A percentile compares a stretch with the other conserved stretches of the same genome.
These are phyloP conservation scores for Hamigera avellanea DNA, from an alignment of 495 filamentous ascomycete genomes.

Conservation along the genomic window DNA sequence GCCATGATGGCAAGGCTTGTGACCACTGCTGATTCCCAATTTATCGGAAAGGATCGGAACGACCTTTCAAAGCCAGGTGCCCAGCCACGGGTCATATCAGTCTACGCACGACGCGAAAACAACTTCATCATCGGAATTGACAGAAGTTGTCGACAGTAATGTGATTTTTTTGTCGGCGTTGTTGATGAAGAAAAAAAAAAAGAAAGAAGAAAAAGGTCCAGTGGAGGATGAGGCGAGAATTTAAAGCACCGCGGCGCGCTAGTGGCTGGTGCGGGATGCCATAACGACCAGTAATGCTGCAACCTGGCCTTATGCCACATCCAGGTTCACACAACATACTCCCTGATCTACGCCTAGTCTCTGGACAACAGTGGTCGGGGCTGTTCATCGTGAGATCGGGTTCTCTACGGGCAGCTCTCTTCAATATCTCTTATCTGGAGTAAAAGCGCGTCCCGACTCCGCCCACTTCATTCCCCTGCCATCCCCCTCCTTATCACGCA, in stretches of 20 bases:
- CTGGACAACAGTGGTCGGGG: constrained; percentile 13
- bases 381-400: constrained; percentile 16
- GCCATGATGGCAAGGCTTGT: too few species aligned
- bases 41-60: constrained; percentile 52
- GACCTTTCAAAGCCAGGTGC: constrained; percentile 64
- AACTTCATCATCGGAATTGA: constrained; percentile 36
- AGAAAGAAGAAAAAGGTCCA: constrained; percentile 11
- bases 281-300: constrained; percentile 29
- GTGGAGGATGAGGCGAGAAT: constrained; percentile 11
- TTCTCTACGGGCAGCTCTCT: constrained; percentile 20
- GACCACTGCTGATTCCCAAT: constrained; percentile 73
- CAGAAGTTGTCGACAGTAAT: constrained; percentile 51
- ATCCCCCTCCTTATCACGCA: constrained; percentile 13
- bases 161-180: constrained; percentile 38
- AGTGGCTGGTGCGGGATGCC: constrained; percentile 21
- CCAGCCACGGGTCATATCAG: constrained; percentile 56
- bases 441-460: constrained; percentile 7
- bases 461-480: constrained; percentile 8
- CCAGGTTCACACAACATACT: constrained; percentile 26
- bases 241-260: constrained; percentile 19
- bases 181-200: constrained; percentile 30
- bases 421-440: constrained; percentile 10
- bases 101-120: constrained; percentile 69
- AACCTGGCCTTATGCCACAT: constrained; percentile 36
- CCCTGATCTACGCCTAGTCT: constrained; percentile 14